Percentiles rank a stretch among this genome's conserved stretches.
These are phyloP conservation scores for Xylariaceae sp. DNA, from an alignment of 2,329 filamentous ascomycete genomes.

Conservation along the genomic window DNA sequence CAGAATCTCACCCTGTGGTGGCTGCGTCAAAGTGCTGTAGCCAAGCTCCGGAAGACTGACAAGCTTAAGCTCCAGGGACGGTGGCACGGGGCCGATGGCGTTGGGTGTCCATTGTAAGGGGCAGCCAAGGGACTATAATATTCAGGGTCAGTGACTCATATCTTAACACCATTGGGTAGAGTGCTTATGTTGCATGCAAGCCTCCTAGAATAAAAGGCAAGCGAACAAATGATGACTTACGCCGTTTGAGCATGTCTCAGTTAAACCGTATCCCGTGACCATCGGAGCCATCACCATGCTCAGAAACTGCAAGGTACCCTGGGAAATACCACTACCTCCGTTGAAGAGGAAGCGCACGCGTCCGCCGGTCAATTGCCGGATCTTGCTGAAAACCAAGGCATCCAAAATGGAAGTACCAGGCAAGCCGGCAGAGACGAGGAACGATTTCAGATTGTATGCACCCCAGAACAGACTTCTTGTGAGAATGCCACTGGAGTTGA, in stretches of 20 bases:
- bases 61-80: conserved; percentile 80
- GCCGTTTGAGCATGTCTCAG: conserved; percentile 83
- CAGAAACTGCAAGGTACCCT: conserved; percentile 83
- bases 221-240: conserved; percentile 4
- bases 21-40: conserved; percentile 67
- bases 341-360: conserved; percentile 87
- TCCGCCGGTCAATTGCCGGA: conserved; percentile 85
- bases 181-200: neutral
- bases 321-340: conserved; percentile 84
- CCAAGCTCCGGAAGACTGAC: conserved; percentile 86
- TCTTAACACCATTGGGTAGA: neutral
- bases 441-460: conserved; percentile 54
- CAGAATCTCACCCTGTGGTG: conserved; percentile 89
- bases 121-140: conserved; percentile 58
- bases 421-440: conserved; percentile 53
- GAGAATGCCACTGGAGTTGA: conserved; percentile 65
- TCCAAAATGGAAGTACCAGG: conserved; percentile 70
- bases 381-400: conserved; percentile 80
- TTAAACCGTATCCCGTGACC: conserved; percentile 90
- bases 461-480: conserved; percentile 73
- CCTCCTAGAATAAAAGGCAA: neutral
- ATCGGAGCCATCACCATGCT: conserved; percentile 91
- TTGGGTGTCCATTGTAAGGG: conserved; percentile 77
- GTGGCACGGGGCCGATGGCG: conserved; percentile 72
- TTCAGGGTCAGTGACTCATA: conserved; percentile 2